Percentiles rank a stretch among this genome's conserved stretches.
Evolutionary conservation across 2,329 filamentous ascomycete species (phyloP).

Genomic region (Bipolaris bicolor): DNA sequence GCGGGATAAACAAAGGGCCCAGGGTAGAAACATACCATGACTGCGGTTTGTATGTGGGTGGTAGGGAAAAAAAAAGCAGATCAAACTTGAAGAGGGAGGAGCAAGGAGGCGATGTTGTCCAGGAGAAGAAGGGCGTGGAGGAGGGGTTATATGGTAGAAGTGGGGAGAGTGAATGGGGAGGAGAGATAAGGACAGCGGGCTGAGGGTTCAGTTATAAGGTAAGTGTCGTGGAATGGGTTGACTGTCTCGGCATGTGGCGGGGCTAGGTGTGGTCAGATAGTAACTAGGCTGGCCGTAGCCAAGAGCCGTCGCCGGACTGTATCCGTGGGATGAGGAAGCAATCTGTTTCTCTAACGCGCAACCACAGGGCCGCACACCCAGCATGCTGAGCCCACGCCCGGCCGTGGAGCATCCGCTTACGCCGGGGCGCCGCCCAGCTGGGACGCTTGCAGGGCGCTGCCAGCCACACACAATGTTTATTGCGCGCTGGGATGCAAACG

Average conservation of each 20-base stretch:
- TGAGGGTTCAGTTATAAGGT: constrained; percentile 40
- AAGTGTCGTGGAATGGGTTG: constrained; percentile 20
- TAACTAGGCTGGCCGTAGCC: constrained; percentile 40
- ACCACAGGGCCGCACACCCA: constrained; percentile 14
- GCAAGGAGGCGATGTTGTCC: constrained; percentile 3
- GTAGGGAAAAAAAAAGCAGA: neutral
- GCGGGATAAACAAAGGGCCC: constrained; percentile 7
- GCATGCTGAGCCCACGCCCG: constrained; percentile 23
- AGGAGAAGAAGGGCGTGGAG: constrained; percentile 17
- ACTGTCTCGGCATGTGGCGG: constrained; percentile 44
- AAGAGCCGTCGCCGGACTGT: constrained; percentile 47
- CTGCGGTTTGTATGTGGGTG: constrained; percentile 32
- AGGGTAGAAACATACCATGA: constrained; percentile 37
- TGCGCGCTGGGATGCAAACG: constrained; percentile 6
- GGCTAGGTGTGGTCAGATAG: constrained; percentile 30
- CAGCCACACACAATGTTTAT: no score
- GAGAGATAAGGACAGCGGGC: constrained; percentile 31
- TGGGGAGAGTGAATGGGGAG: constrained; percentile 27
- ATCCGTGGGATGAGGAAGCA: constrained; percentile 49
- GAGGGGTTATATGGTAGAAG: constrained; percentile 22
- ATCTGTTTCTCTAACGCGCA: constrained; percentile 23
- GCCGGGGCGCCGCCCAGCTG: constrained; percentile 28
- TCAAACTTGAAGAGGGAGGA: neutral
- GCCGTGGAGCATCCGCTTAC: constrained; percentile 24
- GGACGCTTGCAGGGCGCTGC: constrained; percentile 4